Evolutionary conservation across 192 early-diverging fungal species (phyloP), one percentile per base, ranked within the genome.

Genomic region (Pilobolus umbonatus): DNA sequence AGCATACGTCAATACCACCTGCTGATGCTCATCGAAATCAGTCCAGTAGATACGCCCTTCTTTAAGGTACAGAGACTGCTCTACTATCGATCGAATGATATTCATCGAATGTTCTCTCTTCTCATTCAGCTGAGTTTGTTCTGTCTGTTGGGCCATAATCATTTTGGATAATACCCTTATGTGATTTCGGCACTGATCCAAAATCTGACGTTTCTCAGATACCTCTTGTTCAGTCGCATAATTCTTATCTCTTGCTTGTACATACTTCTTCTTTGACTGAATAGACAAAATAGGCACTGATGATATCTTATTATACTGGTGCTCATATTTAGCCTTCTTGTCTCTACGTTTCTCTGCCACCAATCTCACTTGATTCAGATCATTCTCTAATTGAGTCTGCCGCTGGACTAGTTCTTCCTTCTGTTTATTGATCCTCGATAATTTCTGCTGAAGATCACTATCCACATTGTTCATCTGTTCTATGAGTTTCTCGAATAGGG

Each of bases 21-120:
- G 25, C 22, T 56, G 55, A 56, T 56, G 28, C 17, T 21, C 43
- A 7, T 56, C 36, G 43, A 56, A 56, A 12, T 29, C 55, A n/a
- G 26, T 14, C 55, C 55, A 56, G 30, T 29, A 56, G 15, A 43
- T 39, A 42, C 26, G 28, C 14, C 55, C 40, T 43, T 56, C n/a
- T 8, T 26, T n/a, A 2, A 56, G 35, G 30, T 56, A 31, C 8
- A 28, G 7, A 15, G 31, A 15, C 4, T 6, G 38, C 30, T 56
- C 24, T 31, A 34, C 32, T 19, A 19, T 24, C 17, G 25, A 26
- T 15, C 31, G 25, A n/a, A 56, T 14, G n/a, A 25, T 43, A 21
- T 56, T 39, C 0, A 56, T 5, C 2, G 55, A 43, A 7, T 29
- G 26, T 31, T 29, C 43, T 56, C 36, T 43, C 30, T 56, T 22